These are phyloP conservation scores for Hypomontagnella monticulosa DNA, from an alignment of 495 filamentous ascomycete species.

Conservation along the genomic window DNA sequence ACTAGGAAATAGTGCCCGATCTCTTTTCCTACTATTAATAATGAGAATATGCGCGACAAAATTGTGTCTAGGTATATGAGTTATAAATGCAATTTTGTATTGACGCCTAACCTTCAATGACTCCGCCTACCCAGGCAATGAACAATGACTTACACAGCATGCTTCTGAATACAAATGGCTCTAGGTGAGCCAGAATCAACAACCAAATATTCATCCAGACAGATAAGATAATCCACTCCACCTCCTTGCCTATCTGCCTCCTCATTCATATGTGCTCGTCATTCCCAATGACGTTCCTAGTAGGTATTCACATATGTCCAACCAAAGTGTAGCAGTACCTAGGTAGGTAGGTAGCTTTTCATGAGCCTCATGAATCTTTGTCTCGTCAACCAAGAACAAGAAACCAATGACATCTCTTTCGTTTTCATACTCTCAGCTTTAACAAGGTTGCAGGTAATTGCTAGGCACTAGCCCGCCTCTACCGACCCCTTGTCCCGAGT, in stretches of 20 bases:
- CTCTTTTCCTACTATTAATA: not conserved
- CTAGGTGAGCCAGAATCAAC: conserved; percentile 13
- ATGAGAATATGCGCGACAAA: too few species aligned
- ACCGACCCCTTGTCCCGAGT: conserved; percentile 69
- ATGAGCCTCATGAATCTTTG: conserved; percentile 32
- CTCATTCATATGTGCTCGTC: conserved; percentile 27
- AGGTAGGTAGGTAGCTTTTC: too few species aligned
- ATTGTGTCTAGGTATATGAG: conserved; percentile 2
- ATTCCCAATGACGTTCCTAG: conserved; percentile 10
- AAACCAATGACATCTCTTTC: conserved; percentile 3
- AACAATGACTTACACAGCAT: conserved; percentile 25
- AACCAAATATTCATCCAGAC: not conserved
- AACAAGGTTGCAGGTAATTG: conserved; percentile 90
- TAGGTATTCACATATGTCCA: conserved; percentile 20
- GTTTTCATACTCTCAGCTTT: conserved; percentile 23
- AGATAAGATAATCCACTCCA: not conserved
- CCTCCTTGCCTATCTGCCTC: conserved; percentile 11
- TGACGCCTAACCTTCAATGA: conserved; percentile 24
- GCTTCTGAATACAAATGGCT: conserved; percentile 11
- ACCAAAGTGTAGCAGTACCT: not conserved
- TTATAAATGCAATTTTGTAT: conserved; percentile 35
- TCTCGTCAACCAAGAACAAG: conserved; percentile 29
- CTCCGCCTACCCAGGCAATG: conserved; percentile 17
- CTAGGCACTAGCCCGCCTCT: conserved; percentile 90
- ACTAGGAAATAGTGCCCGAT: not conserved